A percentile compares a stretch with the other conserved stretches of the same genome.
Evolutionary conservation across 2,329 filamentous ascomycete genomes (phyloP).

Genomic region (Alternaria infectoria): DNA sequence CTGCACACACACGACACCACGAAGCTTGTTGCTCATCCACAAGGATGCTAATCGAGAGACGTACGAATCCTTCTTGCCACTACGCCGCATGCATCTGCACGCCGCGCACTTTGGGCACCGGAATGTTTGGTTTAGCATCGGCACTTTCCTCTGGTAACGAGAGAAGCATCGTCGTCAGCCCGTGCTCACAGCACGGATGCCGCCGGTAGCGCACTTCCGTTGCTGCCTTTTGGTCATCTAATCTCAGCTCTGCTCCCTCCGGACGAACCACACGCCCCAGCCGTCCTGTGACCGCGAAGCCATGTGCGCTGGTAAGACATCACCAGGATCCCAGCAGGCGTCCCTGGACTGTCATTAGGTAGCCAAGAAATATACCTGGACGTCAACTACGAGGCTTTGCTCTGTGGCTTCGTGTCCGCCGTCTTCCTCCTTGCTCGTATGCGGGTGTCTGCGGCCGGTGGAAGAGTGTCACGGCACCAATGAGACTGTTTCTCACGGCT

Average conservation of each 20-base stretch:
- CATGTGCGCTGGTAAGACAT: constrained; percentile 20
- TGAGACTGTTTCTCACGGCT: neutral
- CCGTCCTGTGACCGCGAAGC: constrained; percentile 1
- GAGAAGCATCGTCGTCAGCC: neutral
- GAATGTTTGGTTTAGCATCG: neutral
- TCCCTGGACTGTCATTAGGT: constrained; percentile 8
- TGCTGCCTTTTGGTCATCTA: constrained; percentile 2
- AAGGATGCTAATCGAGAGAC: neutral
- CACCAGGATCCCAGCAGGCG: neutral
- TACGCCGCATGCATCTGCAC: neutral
- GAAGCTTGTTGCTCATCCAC: neutral
- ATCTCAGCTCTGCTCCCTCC: neutral
- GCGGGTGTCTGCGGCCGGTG: constrained; percentile 5
- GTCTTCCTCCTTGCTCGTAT: constrained; percentile 1
- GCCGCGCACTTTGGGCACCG: neutral
- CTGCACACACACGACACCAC: neutral
- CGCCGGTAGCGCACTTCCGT: constrained; percentile 11
- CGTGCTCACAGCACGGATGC: constrained; percentile 8
- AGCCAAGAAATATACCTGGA: constrained; percentile 1
- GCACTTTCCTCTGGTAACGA: neutral
- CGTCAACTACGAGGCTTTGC: neutral
- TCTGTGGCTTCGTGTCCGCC: constrained; percentile 5
- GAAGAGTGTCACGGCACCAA: constrained; percentile 7
- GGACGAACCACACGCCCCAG: constrained; percentile 18
- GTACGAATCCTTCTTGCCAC: neutral